These are phyloP conservation scores for Fraxinus quadrangulata DNA, from an alignment of 257 asterid species.

Conservation along the genomic window DNA sequence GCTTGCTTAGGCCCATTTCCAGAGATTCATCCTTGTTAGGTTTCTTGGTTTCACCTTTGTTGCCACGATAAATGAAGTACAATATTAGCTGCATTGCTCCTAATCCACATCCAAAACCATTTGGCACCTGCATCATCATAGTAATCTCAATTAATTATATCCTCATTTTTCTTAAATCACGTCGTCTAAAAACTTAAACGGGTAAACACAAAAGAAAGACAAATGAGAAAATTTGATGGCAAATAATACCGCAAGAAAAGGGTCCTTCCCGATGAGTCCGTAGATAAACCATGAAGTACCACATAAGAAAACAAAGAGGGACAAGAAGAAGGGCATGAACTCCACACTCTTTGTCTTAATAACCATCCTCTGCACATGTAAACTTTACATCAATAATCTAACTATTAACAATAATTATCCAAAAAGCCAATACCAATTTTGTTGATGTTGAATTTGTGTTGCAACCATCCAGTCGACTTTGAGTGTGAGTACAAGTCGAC, in stretches of 20 bases:
- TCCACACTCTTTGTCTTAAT: conserved; percentile 81
- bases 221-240: not conserved
- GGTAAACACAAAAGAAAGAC: not conserved
- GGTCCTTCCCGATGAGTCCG: conserved; percentile 70
- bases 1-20: conserved; percentile 36
- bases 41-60: conserved; percentile 44
- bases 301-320: conserved; percentile 67
- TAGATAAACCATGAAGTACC: conserved; percentile 83
- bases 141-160: not conserved
- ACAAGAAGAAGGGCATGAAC: conserved; percentile 75
- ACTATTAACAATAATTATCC: not conserved
- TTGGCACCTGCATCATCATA: conserved; percentile 55
- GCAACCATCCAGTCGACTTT: not conserved
- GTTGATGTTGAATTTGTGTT: not conserved
- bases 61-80: conserved; percentile 58
- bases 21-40: conserved; percentile 15
- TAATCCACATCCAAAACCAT: conserved; percentile 74
- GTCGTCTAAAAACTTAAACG: not conserved
- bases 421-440: not conserved
- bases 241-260: conserved; percentile 54
- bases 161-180: not conserved
- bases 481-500: not conserved
- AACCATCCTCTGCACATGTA: conserved; percentile 63
- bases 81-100: conserved; percentile 75
- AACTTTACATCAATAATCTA: not conserved